Conservation (phyloP, 495 filamentous ascomycete species). For the Xylaria curta region DNA sequence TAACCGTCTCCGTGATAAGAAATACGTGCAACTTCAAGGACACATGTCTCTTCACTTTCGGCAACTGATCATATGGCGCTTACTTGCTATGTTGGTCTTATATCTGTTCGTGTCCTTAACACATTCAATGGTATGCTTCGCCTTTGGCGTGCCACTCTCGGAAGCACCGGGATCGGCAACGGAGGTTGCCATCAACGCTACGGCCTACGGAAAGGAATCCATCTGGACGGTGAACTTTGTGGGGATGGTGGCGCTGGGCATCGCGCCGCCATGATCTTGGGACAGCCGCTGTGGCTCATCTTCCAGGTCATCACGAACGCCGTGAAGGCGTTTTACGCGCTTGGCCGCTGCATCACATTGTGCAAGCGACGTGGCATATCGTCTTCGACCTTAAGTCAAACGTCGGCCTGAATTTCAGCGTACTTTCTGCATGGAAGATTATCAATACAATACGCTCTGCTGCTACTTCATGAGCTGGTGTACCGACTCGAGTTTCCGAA, state of each 20-base stretch:
- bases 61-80: conserved; percentile 68
- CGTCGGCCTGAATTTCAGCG: conserved; percentile 69
- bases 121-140: conserved; percentile 70
- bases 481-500: conserved; percentile 42
- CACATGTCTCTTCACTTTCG: conserved; percentile 66
- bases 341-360: conserved; percentile 73
- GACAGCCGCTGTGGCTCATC: conserved; percentile 71
- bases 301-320: conserved; percentile 82
- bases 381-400: conserved; percentile 67
- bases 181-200: conserved; percentile 53
- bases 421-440: conserved; percentile 67
- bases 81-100: conserved; percentile 62
- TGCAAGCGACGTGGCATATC: conserved; percentile 67
- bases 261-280: conserved; percentile 74
- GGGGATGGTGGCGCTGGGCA: conserved; percentile 57
- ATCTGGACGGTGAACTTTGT: too few relatives aligned
- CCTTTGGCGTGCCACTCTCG: conserved; percentile 69
- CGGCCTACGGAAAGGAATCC: conserved; percentile 52
- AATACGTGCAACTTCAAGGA: conserved; percentile 37
- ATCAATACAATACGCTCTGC: conserved; percentile 59
- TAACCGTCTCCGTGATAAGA: conserved; percentile 19
- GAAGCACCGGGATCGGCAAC: conserved; percentile 52
- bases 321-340: conserved; percentile 70
- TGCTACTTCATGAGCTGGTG: conserved; percentile 66
- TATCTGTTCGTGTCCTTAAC: conserved; percentile 72